Conservation (phyloP, 2,329 filamentous ascomycete species). For the Alternaria postmessia region DNA sequence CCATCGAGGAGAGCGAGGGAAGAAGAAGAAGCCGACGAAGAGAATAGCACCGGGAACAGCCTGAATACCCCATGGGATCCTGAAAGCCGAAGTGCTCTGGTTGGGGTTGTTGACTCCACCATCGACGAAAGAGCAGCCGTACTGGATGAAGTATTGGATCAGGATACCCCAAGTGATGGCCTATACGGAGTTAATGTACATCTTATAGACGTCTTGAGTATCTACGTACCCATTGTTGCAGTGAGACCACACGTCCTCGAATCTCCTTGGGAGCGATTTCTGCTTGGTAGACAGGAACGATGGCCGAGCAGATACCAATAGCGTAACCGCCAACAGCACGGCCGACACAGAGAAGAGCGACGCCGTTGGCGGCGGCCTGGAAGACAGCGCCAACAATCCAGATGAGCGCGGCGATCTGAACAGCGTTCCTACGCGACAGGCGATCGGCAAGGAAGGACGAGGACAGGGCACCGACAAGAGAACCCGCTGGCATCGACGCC, state of each 20-base stretch:
- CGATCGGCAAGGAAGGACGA: constrained; percentile 58
- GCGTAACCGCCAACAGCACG: constrained; percentile 85
- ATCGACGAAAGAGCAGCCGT: constrained; percentile 66
- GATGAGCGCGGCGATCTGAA: constrained; percentile 55
- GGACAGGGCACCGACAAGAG: constrained; percentile 56
- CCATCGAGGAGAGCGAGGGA: constrained; percentile 69
- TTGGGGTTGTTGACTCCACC: constrained; percentile 51
- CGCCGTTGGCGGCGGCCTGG: constrained; percentile 50
- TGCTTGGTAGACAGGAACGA: constrained; percentile 92
- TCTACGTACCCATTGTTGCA: constrained; percentile 55
- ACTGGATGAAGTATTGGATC: constrained; percentile 73
- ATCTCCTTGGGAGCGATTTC: constrained; percentile 69
- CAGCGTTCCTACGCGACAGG: constrained; percentile 55
- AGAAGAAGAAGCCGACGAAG: constrained; percentile 52
- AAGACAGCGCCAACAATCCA: constrained; percentile 58
- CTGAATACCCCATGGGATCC: constrained; percentile 55
- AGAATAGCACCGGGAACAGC: constrained; percentile 53
- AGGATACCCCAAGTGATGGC: constrained; percentile 66
- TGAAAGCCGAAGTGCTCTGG: constrained; percentile 55
- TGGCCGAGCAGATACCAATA: constrained; percentile 88
- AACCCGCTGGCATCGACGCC: constrained; percentile 60
- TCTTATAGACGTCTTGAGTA: not conserved
- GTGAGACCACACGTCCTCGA: constrained; percentile 66
- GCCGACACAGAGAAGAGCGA: constrained; percentile 55
- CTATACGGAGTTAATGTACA: constrained; percentile 51